Base-by-base conservation (phyloP, 2,329 filamentous ascomycete species). In the Penicillium sp. region DNA sequence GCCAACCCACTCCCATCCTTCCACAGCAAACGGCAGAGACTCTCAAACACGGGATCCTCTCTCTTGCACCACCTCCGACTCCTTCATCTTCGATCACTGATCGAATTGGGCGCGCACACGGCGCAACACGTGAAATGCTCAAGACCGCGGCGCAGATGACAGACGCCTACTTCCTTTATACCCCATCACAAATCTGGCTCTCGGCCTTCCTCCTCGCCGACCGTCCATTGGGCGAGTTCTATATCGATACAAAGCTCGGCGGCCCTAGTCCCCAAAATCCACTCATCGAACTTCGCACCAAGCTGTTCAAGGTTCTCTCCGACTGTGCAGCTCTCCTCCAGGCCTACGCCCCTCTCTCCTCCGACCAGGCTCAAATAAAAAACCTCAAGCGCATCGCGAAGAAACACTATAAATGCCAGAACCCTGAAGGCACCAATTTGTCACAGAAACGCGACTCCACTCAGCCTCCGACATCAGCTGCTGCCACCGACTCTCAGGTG, bases 141-240 rank as follows among this genome's bases (percentile, higher is more conserved):
- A 90, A 90, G 67, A 88, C 86, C 48, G 89, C 90, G 51, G 89
- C 91, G 0, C 78, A 96, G 44, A 81, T 97, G 55, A 96, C 93
- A 21, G 94, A 99, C 65, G 91, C 85, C n/a, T 97, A 97, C 75
- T 97, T 97, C 74, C 88, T 96, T 72, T 97, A 90, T 75, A 93
- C 93, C 0, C 94, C 94, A 0, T 89, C 90, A 20, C 94, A 99
- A 71, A 96, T 97, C 68, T 92, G 92, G 86, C 81, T 97, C 53
- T 87, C 90, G 0, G 86, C 92, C 0, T 75, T 97, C 23, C 79
- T 87, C 12, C 81, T 95, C 45, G 89, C 87, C 0, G 93, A 97
- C 67, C 62, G 66, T 21, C 73, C 74, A 2, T 63, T 79, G 4
- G 69, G 71, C 1, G 67, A 75, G 48, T 75, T 73, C 54, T 79